Evolutionary conservation across 2,329 filamentous ascomycete genomes (phyloP).

Genomic region (Chaetothyriales sp.): DNA sequence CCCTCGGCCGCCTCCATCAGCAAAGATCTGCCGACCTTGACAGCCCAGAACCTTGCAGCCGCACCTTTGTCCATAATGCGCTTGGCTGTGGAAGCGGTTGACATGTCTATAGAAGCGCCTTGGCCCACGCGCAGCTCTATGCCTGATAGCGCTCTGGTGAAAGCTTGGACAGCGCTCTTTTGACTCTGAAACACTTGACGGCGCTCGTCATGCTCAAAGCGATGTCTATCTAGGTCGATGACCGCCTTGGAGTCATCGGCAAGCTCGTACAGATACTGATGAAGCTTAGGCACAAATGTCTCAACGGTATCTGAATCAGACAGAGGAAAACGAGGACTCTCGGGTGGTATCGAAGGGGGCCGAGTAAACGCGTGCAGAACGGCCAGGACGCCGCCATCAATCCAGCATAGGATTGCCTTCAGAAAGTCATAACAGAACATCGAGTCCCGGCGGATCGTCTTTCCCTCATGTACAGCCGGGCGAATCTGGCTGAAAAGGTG

Average conservation of each 20-base stretch:
- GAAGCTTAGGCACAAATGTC: slow-evolving; percentile 42
- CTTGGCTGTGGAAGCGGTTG: slow-evolving; percentile 4
- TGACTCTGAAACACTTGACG: slow-evolving; percentile 41
- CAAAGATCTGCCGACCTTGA: slow-evolving; percentile 45
- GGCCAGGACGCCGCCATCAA: slow-evolving; percentile 44
- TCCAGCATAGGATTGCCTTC: slow-evolving; percentile 49
- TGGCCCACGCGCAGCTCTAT: slow-evolving; percentile 38
- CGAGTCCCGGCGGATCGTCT: slow-evolving; percentile 24
- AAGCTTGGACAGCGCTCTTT: slow-evolving; percentile 42
- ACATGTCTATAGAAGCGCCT: slow-evolving; percentile 20
- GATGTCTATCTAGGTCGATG: slow-evolving; percentile 43
- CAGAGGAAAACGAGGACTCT: slow-evolving; percentile 39
- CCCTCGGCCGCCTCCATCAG: slow-evolving; percentile 43
- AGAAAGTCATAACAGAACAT: slow-evolving; percentile 53
- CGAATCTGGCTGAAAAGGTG: slow-evolving; percentile 37
- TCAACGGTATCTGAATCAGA: slow-evolving; percentile 36
- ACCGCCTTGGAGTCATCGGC: slow-evolving; percentile 37
- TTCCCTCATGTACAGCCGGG: slow-evolving; percentile 31
- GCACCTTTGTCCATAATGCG: slow-evolving; percentile 31
- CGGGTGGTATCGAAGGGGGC: slow-evolving; percentile 27
- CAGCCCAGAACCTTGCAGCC: slow-evolving; percentile 43
- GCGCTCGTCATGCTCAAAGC: slow-evolving; percentile 43
- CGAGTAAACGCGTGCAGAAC: slow-evolving; percentile 45
- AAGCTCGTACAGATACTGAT: slow-evolving; percentile 45
- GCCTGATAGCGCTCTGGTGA: slow-evolving; percentile 37